Percentiles rank a stretch among this genome's conserved stretches.
Conservation (phyloP, 352 stramenopile species). For the Phytophthora constricta region DNA sequence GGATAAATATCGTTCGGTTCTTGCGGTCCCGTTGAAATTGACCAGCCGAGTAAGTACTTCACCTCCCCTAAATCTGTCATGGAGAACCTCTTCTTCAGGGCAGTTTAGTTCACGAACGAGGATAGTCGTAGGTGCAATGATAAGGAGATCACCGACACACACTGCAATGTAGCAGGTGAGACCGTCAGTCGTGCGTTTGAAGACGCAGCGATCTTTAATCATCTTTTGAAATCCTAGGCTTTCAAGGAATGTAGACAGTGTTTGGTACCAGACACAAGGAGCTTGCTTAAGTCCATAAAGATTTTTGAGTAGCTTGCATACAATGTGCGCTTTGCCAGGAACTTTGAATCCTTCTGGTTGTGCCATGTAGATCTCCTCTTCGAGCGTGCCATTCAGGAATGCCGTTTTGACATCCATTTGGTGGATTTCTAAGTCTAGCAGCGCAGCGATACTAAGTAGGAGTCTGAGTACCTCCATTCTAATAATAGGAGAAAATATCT, state of each 20-base stretch:
- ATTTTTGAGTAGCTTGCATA: slow-evolving; percentile 17
- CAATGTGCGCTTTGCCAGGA: slow-evolving; percentile 11
- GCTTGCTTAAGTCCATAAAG: slow-evolving; percentile 18
- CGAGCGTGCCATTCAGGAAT: slow-evolving; percentile 22
- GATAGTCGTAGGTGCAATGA: background rate
- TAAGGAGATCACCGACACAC: background rate
- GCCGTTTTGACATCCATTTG: slow-evolving; percentile 37
- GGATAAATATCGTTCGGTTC: slow-evolving; percentile 24
- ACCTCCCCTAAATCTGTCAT: slow-evolving; percentile 12
- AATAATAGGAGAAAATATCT: background rate
- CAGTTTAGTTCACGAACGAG: background rate
- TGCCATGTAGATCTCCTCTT: slow-evolving; percentile 27
- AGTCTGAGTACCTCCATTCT: background rate
- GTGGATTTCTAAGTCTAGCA: slow-evolving; percentile 16
- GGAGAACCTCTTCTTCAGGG: background rate
- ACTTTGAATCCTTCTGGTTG: slow-evolving; percentile 18
- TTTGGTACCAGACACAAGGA: slow-evolving; percentile 15
- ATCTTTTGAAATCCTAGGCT: background rate
- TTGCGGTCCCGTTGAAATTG: slow-evolving; percentile 15
- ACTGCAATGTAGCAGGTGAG: background rate
- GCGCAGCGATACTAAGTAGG: background rate
- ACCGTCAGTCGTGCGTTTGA: background rate
- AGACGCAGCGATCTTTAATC: slow-evolving; percentile 2
- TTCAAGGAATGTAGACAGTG: background rate
- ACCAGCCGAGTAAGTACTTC: slow-evolving; percentile 11